Conservation (phyloP, 768 basidiomycete genomes). For the Kwoniella sp. region DNA sequence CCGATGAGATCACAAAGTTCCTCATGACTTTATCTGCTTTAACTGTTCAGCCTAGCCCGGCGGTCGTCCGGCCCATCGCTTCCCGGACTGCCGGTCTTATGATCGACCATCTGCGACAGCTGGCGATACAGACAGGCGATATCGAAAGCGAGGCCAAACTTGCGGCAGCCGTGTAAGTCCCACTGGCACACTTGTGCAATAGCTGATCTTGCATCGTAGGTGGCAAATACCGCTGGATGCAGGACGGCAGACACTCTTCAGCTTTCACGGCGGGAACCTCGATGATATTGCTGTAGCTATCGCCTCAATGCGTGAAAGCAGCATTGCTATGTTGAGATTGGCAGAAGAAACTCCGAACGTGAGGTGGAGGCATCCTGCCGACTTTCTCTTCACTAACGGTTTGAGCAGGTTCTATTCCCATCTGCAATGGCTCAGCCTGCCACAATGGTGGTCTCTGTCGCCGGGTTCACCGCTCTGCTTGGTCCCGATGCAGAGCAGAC, state of each 20-base stretch:
- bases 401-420: constrained; percentile 5
- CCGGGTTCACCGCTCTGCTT: constrained; percentile 4
- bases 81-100: constrained; percentile 5
- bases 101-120: constrained; percentile 5
- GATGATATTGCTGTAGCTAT: constrained; percentile 18
- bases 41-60: constrained; percentile 21
- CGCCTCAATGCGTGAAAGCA: constrained; percentile 10
- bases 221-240: constrained; percentile 32
- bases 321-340: background rate
- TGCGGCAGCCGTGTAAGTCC: constrained; percentile 8
- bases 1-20: constrained; percentile 7
- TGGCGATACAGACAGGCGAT: background rate
- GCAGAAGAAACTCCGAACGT: constrained; percentile 14
- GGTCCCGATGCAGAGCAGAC: constrained; percentile 20
- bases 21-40: constrained; percentile 20
- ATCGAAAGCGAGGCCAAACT: background rate
- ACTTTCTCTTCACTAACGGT: background rate
- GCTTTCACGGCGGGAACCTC: constrained; percentile 26
- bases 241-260: constrained; percentile 24
- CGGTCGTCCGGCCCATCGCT: constrained; percentile 15
- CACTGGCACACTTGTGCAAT: background rate
- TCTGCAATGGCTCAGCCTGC: constrained; percentile 8
- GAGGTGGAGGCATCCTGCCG: background rate
- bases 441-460: constrained; percentile 11
- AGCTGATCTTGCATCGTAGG: constrained; percentile 9